Evolutionary conservation across 225 moss, liverwort and hornwort genomes (phyloP).

Genomic region (Neckera pumila): DNA sequence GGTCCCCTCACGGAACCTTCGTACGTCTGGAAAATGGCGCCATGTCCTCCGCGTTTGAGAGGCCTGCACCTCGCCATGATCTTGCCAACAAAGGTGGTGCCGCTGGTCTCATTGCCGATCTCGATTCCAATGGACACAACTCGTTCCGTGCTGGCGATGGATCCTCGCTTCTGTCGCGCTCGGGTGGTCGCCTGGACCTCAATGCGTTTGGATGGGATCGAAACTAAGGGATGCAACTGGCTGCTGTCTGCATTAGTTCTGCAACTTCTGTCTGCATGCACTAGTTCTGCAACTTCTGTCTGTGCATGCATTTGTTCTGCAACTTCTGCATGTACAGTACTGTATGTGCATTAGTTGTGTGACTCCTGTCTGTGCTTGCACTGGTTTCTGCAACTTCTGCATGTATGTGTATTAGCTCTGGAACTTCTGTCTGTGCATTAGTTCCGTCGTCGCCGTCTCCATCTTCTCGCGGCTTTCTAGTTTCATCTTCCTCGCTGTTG

Average conservation of each 20-base stretch:
- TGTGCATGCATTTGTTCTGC: background rate
- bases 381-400: background rate
- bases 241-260: background rate
- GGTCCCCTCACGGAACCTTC: background rate
- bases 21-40: background rate
- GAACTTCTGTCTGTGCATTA: background rate
- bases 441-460: background rate
- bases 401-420: background rate
- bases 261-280: background rate
- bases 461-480: background rate
- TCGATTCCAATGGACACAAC: background rate
- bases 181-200: slow-evolving; percentile 23
- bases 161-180: background rate
- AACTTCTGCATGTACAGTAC: background rate
- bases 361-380: background rate
- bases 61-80: slow-evolving; percentile 15
- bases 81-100: background rate
- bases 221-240: background rate
- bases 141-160: background rate
- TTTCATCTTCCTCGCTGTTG: background rate
- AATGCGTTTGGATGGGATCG: slow-evolving; percentile 47
- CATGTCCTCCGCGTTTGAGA: slow-evolving; percentile 29
- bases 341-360: background rate
- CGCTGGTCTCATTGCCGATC: background rate
- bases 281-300: background rate